Evolutionary conservation across 192 early-diverging fungal species (phyloP), one percentile per base, ranked within the genome.

Genomic region (Coemansia sp.): DNA sequence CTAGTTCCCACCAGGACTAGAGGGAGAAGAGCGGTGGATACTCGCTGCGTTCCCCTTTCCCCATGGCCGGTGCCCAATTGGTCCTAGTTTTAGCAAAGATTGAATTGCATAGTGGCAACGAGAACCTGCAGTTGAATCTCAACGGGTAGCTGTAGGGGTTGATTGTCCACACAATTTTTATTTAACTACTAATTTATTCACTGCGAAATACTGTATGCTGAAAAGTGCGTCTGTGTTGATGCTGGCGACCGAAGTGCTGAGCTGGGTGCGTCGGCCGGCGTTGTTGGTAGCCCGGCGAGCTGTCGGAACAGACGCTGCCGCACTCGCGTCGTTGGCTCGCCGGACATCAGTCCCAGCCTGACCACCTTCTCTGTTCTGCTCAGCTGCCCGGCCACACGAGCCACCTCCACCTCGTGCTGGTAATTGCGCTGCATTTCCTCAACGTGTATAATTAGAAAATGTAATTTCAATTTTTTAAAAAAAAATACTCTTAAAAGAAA

Each of bases 61-160:
- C n/a, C 15, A 11, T 51, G 24, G 25, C n/a, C 2, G 23, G 25
- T 10, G 23, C 49, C 21, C 15, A 33, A 51, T 11, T 53, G n/a
- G 24, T 37, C 25, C 33, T 37, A 18, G 18, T 15, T 6, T 18
- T 9, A 12, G 24, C 5, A 13, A 10, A 50, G 33, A 53, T 53
- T 30, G 50, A 23, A 23, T 3, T 21, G n/a, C n/a, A n/a, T 17
- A 24, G 42, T 12, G 33, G 23, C 19, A 21, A 22, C 40, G 38
- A 41, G 38, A 54, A 54, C 53, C 39, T 41, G 53, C 53, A 34
- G 34, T 22, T 54, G 53, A 54, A 54, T 54, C 9, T n/a, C 13
- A 4, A 21, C 1, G 53, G 38, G 53, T 54, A 38, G 21, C 34
- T 34, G 53, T 24, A 38, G 53, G 53, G 50, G 50, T 52, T 52